A percentile compares a stretch with the other conserved stretches of the same genome.
phyloP scores from a whole-genome alignment of 2,329 filamentous ascomycete species.

The Trichoderma atrobrunneum region DNA sequence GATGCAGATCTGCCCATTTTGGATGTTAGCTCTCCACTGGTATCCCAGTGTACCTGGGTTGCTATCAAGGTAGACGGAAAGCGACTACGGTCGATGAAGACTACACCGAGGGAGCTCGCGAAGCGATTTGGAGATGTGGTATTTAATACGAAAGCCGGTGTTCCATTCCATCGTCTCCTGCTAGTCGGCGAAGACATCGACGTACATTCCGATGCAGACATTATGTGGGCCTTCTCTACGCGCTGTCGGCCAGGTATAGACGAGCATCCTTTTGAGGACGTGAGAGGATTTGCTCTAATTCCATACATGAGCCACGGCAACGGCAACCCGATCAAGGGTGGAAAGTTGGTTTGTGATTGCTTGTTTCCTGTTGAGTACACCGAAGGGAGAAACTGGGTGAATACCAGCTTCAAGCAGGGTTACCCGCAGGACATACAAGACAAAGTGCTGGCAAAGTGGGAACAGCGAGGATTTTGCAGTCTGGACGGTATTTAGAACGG shows the following conservation, averaged over 20 bases:
- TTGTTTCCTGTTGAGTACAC: background rate
- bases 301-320: conserved; percentile 34
- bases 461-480: background rate
- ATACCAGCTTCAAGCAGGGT: background rate
- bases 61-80: background rate
- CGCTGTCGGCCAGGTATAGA: background rate
- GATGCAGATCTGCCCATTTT: background rate
- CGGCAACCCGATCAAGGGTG: conserved; percentile 8
- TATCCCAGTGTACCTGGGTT: background rate
- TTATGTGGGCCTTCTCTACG: background rate
- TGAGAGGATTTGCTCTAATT: background rate
- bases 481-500: background rate
- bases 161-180: background rate
- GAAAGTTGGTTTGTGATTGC: background rate
- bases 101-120: background rate
- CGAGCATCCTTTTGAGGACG: background rate
- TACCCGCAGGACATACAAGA: background rate
- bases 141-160: background rate
- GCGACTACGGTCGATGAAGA: background rate
- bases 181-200: background rate
- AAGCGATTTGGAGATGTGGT: background rate
- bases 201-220: background rate
- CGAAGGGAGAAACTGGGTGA: background rate
- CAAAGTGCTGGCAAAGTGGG: background rate
- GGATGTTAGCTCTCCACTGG: background rate